phyloP scores from a whole-genome alignment of 495 filamentous ascomycete genomes.

The Penicillium roqueforti region DNA sequence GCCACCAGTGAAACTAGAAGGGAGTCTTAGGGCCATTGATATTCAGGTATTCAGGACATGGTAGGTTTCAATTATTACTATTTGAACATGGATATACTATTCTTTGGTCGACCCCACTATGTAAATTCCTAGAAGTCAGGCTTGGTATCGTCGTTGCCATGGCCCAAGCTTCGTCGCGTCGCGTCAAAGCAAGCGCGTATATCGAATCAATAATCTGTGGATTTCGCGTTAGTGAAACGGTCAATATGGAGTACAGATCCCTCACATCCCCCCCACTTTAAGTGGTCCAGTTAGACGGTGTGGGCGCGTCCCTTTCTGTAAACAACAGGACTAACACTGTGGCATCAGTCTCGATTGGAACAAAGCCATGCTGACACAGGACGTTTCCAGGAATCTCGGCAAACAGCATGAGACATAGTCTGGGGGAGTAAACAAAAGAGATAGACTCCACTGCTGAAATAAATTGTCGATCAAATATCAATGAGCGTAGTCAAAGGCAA shows the following conservation, averaged over 20 bases:
- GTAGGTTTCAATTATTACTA: not conserved
- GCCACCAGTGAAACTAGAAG: not conserved
- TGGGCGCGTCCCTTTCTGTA: constrained; percentile 4
- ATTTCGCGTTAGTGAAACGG: constrained; percentile 12
- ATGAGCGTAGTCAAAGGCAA: not conserved
- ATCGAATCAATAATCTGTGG: not conserved
- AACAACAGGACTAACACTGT: constrained; percentile 1
- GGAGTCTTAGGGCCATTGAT: not conserved
- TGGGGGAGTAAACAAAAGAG: not conserved
- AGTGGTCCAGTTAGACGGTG: not conserved
- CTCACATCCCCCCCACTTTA: constrained; percentile 5
- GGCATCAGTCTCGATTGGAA: constrained; percentile 4
- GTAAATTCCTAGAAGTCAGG: too few species aligned
- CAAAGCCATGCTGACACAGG: constrained; percentile 5
- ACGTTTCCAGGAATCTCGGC: not conserved
- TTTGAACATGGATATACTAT: not conserved
- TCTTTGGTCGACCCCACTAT: not conserved
- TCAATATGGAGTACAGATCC: not conserved
- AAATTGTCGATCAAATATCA: not conserved
- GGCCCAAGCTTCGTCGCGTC: constrained; percentile 21
- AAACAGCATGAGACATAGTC: constrained; percentile 2
- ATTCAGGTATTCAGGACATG: not conserved
- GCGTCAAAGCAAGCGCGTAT: constrained; percentile 22
- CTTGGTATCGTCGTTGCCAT: constrained; percentile 7
- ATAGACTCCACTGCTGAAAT: not conserved